These are phyloP conservation scores for Ajuga chamaepitys DNA, from an alignment of 257 asterid genomes.

Conservation along the genomic window DNA sequence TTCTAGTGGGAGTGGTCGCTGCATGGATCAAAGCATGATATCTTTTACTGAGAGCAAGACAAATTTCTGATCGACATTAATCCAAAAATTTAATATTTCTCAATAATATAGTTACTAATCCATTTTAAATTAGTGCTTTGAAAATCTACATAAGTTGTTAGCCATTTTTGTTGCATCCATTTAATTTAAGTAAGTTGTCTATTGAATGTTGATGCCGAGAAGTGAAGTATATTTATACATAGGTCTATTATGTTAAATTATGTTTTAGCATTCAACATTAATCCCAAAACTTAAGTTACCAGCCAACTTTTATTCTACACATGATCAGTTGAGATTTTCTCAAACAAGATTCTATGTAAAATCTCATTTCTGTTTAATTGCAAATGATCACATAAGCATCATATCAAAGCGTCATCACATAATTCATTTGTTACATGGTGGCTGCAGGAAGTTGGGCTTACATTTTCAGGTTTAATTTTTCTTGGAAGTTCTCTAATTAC, in stretches of 20 bases:
- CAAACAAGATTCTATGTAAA: neutral
- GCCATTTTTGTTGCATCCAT: neutral
- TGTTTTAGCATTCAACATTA: neutral
- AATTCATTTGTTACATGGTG: neutral
- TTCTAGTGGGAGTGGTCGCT: neutral
- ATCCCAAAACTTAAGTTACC: neutral
- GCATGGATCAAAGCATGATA: neutral
- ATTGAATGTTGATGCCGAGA: neutral
- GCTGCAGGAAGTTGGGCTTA: neutral
- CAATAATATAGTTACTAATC: neutral
- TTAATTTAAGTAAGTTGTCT: neutral
- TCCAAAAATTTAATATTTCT: neutral
- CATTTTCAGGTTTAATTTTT: neutral
- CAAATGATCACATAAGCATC: neutral
- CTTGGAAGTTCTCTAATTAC: neutral
- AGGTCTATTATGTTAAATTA: neutral
- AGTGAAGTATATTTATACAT: neutral
- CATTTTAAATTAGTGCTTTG: neutral
- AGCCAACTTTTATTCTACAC: neutral
- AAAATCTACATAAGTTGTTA: neutral
- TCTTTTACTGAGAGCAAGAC: neutral
- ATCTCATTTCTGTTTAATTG: neutral
- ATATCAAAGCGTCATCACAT: neutral
- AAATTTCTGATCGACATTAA: neutral
- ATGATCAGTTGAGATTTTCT: neutral